Evolutionary conservation across 1,284 basidiomycete species (phyloP).

Genomic region (Sporisorium iseilematis-ciliati): DNA sequence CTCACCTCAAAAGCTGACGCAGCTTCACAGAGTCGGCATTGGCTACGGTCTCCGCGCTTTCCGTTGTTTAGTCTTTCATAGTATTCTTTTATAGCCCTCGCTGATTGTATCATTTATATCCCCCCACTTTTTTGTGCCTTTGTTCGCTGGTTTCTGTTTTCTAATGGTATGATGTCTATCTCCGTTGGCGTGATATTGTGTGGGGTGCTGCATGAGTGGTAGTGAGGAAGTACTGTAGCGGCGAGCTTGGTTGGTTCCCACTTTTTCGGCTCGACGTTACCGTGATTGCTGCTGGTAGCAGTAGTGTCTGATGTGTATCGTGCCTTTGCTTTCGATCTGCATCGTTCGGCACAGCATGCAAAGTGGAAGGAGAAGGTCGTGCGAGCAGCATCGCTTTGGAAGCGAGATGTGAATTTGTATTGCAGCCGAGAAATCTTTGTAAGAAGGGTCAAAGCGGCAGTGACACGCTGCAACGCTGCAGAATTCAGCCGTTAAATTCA

Average conservation of each 20-base stretch:
- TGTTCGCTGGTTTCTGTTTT: background rate
- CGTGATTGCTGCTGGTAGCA: no score
- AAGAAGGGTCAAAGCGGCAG: background rate
- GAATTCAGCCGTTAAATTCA: no score
- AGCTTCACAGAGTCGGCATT: background rate
- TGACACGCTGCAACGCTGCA: background rate
- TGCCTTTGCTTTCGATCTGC: no score
- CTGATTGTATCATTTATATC: slow-evolving; percentile 4
- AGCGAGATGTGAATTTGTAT: background rate
- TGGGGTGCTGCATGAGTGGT: no score
- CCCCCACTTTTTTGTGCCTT: background rate
- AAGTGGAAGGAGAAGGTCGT: no score
- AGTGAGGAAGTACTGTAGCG: no score
- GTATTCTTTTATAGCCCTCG: background rate
- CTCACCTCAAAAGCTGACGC: slow-evolving; percentile 5
- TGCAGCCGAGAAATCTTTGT: background rate
- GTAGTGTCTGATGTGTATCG: no score
- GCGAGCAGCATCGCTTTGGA: no score
- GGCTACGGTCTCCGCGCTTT: background rate
- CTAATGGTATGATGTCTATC: background rate
- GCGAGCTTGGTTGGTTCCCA: no score
- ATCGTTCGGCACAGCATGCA: no score
- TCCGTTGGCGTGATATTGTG: background rate
- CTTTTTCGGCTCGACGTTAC: no score
- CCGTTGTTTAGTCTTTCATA: background rate